Evolutionary conservation across 176 grass and related monocot genomes (phyloP).

Genomic region (Chloris gayana): DNA sequence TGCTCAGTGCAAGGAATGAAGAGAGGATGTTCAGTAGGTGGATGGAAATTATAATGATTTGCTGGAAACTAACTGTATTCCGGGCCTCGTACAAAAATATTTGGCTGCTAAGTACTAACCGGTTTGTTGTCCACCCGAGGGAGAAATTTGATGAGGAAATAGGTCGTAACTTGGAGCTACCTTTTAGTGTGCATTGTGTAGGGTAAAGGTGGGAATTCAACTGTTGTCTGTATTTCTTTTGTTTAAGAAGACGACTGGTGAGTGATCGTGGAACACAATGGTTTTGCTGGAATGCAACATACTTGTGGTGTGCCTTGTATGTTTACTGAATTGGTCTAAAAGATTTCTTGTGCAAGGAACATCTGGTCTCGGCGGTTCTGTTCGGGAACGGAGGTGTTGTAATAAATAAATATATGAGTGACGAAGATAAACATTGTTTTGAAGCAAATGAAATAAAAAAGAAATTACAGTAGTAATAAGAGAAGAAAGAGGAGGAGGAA

Average conservation of each 20-base stretch:
- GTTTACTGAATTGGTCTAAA: too few relatives aligned
- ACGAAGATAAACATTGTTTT: too few relatives aligned
- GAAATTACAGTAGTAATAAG: too few relatives aligned
- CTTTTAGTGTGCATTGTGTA: slow-evolving; percentile 18
- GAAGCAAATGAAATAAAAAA: too few relatives aligned
- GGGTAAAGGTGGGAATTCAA: background rate
- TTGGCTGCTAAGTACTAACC: slow-evolving; percentile 60
- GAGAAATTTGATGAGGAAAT: background rate
- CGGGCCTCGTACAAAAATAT: slow-evolving; percentile 26
- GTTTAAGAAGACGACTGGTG: background rate
- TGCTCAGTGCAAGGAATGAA: slow-evolving; percentile 29
- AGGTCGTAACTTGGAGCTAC: slow-evolving; percentile 18
- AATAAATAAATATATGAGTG: too few relatives aligned
- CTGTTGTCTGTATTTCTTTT: background rate
- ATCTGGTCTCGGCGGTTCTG: too few relatives aligned
- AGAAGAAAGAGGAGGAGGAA: too few relatives aligned
- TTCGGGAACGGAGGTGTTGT: too few relatives aligned
- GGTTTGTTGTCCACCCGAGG: background rate
- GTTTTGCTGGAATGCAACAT: background rate
- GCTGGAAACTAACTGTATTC: slow-evolving; percentile 52
- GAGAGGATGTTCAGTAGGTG: slow-evolving; percentile 31
- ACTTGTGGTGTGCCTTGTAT: too few relatives aligned
- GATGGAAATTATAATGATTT: slow-evolving; percentile 38
- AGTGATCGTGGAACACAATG: background rate
- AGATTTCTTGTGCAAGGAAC: too few relatives aligned